A percentile compares a stretch with the other conserved stretches of the same genome.
Evolutionary conservation across 768 basidiomycete genomes (phyloP).

Genomic region (Boletus insuetus): DNA sequence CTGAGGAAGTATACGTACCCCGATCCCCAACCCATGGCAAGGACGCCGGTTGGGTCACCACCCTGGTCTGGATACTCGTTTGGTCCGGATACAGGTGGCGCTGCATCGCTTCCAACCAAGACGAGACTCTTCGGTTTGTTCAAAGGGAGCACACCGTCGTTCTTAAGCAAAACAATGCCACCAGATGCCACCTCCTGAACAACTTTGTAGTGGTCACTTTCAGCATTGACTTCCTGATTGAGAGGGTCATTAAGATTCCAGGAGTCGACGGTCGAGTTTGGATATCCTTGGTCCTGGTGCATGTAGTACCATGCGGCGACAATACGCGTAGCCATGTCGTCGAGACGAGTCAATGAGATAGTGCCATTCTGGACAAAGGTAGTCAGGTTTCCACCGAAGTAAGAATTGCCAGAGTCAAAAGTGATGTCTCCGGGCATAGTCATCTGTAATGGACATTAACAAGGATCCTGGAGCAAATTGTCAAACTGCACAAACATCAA

Average conservation of each 20-base stretch:
- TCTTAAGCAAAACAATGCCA: constrained; percentile 69
- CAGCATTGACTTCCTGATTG: constrained; percentile 52
- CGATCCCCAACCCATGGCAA: constrained; percentile 94
- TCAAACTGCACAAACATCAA: constrained; percentile 46
- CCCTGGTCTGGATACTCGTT: constrained; percentile 66
- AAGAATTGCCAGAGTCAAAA: constrained; percentile 36
- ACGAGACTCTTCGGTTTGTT: constrained; percentile 56
- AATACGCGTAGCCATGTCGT: constrained; percentile 72
- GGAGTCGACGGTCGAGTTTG: constrained; percentile 24
- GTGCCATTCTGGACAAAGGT: constrained; percentile 56
- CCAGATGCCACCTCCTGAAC: constrained; percentile 63
- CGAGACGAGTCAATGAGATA: constrained; percentile 56
- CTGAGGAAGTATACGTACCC: constrained; percentile 39
- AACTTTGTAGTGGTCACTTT: constrained; percentile 49
- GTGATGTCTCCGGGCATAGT: constrained; percentile 68
- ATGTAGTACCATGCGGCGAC: constrained; percentile 57
- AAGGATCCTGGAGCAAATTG: not conserved
- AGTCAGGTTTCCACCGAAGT: constrained; percentile 61
- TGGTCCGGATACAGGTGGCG: constrained; percentile 62
- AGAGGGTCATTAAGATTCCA: constrained; percentile 29
- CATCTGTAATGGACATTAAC: constrained; percentile 44
- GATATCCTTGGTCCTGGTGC: constrained; percentile 33
- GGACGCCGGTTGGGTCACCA: constrained; percentile 58
- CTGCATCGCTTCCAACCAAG: constrained; percentile 63
- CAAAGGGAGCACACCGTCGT: constrained; percentile 57